These are phyloP conservation scores for Geotrichum candidum DNA, from an alignment of 1,139 yeast genomes.

Conservation along the genomic window DNA sequence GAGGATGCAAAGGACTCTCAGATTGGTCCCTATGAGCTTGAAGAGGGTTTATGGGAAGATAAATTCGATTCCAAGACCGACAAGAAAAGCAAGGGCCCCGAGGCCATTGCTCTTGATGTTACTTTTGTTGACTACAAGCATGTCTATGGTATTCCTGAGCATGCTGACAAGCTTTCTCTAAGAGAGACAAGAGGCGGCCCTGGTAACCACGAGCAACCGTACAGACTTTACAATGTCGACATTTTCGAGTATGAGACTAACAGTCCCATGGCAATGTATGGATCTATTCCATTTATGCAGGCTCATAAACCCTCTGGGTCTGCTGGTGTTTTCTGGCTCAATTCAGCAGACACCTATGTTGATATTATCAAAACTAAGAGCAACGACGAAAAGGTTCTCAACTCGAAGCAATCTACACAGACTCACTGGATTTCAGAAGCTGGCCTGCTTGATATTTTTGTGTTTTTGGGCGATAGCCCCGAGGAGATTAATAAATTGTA, in stretches of 20 bases:
- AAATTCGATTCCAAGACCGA: constrained; percentile 50
- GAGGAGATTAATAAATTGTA: constrained; percentile 54
- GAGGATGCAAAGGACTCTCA: constrained; percentile 21
- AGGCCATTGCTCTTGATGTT: constrained; percentile 76
- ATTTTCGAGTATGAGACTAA: constrained; percentile 85
- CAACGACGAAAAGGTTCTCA: constrained; percentile 20
- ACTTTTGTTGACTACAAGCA: constrained; percentile 53
- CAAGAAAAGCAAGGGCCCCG: constrained; percentile 76
- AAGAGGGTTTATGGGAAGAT: constrained; percentile 36
- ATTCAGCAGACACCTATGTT: constrained; percentile 86
- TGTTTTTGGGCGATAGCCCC: constrained; percentile 63
- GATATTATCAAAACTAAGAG: constrained; percentile 49
- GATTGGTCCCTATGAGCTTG: constrained; percentile 25
- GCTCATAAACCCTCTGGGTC: constrained; percentile 57
- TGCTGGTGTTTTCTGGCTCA: constrained; percentile 84
- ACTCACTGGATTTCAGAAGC: constrained; percentile 95
- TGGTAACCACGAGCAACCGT: constrained; percentile 54
- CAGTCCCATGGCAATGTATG: constrained; percentile 87
- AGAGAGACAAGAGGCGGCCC: constrained; percentile 51
- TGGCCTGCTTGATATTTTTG: constrained; percentile 71
- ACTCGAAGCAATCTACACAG: constrained; percentile 20
- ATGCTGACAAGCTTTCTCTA: constrained; percentile 72
- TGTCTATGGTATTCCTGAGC: constrained; percentile 93
- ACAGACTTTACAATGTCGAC: constrained; percentile 85
- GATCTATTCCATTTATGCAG: constrained; percentile 81